These are phyloP conservation scores for Lyophyllum decastes DNA, from an alignment of 768 basidiomycete species.

Conservation along the genomic window DNA sequence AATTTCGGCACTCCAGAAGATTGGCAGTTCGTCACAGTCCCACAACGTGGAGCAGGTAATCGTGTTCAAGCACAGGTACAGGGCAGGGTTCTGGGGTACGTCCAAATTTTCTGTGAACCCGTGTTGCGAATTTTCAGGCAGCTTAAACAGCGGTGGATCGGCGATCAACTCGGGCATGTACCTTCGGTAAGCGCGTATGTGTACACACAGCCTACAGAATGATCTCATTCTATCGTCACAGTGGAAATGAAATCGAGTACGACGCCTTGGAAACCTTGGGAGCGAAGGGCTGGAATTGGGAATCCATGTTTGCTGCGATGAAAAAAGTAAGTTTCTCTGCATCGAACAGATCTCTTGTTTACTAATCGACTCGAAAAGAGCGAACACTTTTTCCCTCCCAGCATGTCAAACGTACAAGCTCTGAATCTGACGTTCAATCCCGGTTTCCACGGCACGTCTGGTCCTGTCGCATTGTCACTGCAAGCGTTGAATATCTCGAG, in stretches of 20 bases:
- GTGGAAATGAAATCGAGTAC: slow-evolving; percentile 15
- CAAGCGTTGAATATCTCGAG: slow-evolving; percentile 14
- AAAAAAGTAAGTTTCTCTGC: slow-evolving; percentile 2
- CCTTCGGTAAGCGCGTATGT: slow-evolving; percentile 3
- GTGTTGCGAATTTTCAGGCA: not conserved
- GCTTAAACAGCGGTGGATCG: slow-evolving; percentile 9
- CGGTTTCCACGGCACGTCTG: slow-evolving; percentile 8
- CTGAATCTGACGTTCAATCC: slow-evolving; percentile 10
- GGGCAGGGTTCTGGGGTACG: slow-evolving; percentile 16
- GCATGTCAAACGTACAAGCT: not conserved
- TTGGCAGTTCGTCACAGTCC: slow-evolving; percentile 17
- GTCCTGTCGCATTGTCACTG: slow-evolving; percentile 12
- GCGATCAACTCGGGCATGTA: slow-evolving; percentile 18
- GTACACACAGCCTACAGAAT: not conserved
- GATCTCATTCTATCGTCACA: not conserved
- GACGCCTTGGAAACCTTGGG: slow-evolving; percentile 13
- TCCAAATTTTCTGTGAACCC: not conserved
- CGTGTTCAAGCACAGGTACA: slow-evolving; percentile 13
- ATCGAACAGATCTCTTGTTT: not conserved
- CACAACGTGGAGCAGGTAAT: slow-evolving; percentile 6
- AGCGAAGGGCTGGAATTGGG: slow-evolving; percentile 16
- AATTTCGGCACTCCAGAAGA: slow-evolving; percentile 14
- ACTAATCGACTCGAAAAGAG: slow-evolving; percentile 1
- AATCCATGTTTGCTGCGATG: slow-evolving; percentile 12
- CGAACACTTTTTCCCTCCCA: slow-evolving; percentile 16